These are phyloP conservation scores for Backusella circina DNA, from an alignment of 192 early-diverging fungal species.

Conservation along the genomic window DNA sequence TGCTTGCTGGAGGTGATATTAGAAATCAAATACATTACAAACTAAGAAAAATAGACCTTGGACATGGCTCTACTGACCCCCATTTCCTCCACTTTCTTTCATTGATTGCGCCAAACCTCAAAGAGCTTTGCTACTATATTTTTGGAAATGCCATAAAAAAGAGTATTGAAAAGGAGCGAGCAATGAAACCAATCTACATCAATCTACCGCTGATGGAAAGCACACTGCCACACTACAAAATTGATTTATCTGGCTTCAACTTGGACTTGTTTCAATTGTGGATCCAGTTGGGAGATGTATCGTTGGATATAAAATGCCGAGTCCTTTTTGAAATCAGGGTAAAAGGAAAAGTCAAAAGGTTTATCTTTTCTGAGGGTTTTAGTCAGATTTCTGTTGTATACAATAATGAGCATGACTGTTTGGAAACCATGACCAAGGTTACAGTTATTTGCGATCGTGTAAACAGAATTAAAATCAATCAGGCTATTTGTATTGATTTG, in stretches of 20 bases:
- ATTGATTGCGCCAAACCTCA: neutral
- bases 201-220: neutral
- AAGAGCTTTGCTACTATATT: neutral
- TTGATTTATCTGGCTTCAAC: neutral
- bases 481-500: neutral
- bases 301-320: neutral
- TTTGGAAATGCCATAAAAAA: constrained; percentile 1
- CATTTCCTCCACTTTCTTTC: neutral
- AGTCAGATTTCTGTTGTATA: neutral
- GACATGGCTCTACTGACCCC: neutral
- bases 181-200: neutral
- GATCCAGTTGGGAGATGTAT: neutral
- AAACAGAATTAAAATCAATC: neutral
- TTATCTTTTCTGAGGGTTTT: neutral
- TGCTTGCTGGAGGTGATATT: neutral
- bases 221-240: neutral
- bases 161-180: neutral
- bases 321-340: neutral
- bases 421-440: neutral
- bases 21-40: neutral
- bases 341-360: neutral
- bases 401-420: neutral
- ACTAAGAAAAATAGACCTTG: neutral
- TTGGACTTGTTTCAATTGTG: neutral
- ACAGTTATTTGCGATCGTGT: neutral